Base-by-base conservation (phyloP, 768 basidiomycete genomes). In the Mycena olivaceomarginata region DNA sequence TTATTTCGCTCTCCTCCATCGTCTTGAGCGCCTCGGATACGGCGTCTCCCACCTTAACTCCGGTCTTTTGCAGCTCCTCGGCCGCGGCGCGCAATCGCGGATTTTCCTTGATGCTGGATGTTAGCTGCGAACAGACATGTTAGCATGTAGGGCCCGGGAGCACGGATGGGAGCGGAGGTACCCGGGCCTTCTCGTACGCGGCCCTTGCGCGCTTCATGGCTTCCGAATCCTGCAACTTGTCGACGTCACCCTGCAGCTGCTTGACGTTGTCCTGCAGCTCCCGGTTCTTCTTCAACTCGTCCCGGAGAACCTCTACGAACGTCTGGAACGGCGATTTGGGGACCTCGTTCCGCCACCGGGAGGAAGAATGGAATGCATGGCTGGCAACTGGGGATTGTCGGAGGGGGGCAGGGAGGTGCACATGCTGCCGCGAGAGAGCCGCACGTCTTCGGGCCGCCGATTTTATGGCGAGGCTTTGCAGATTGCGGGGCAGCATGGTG, bases 241-340 rank as follows among this genome's bases (percentile, higher is more conserved):
- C 96, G 48, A 98, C 98, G 85, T 99, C 97, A 78, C 98, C 98
- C 86, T 98, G 97, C 20, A 99, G 90, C 86, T 98, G 97, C 88
- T 97, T 98, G 64, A 99, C 95, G 86, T 98, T 98, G 45, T 99
- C 98, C 87, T 98, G 97, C 66, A 98, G 89, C 84, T 98, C 98
- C 78, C 97, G 88, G 83, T 96, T 98, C 90, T 99, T 99, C 84
- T 92, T 90, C 60, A 99, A 87, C 87, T 99, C 98, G 69, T 98
- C 97, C 80, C 91, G 93, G 60, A 99, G 88, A 22, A 98, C 97
- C 45, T 99, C 96, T 10, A 99, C 97, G 80, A 99, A 99, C 2
- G 97, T 97, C 85, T 96, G 94, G 82, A 98, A 99, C 0, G 98
- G 98, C 5, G 97, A 98, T 84, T 96, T 96, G 5, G 95, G 95